Conservation (phyloP, 2,329 filamentous ascomycete genomes). For the Phialophora chinensis region DNA sequence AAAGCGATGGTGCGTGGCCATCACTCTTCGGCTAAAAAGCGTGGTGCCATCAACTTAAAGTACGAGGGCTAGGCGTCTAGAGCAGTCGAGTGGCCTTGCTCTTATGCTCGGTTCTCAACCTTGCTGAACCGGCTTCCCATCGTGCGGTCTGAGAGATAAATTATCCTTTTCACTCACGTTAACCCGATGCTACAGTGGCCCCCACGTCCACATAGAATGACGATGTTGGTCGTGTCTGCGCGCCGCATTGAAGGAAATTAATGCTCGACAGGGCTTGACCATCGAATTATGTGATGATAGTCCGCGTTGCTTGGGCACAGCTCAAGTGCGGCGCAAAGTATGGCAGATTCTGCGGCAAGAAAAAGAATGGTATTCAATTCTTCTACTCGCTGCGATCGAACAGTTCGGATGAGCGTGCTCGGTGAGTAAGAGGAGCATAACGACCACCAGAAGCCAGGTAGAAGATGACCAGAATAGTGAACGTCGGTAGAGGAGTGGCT, state of each 20-base stretch:
- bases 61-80: background rate
- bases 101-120: background rate
- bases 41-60: background rate
- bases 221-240: no score
- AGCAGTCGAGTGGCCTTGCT: background rate
- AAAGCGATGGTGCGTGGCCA: background rate
- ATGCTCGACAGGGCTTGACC: no score
- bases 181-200: no score
- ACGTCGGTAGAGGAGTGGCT: no score
- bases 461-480: no score
- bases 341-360: background rate
- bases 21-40: background rate
- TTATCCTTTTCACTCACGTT: no score
- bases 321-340: background rate
- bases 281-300: background rate
- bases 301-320: background rate
- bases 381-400: background rate
- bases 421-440: no score
- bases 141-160: background rate
- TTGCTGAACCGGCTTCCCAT: background rate
- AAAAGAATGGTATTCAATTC: background rate
- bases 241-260: no score
- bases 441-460: no score
- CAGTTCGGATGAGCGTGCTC: no score
- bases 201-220: no score